Percentiles rank a stretch among this genome's conserved stretches.
phyloP scores from a whole-genome alignment of 2,329 filamentous ascomycete genomes.

The Chalaropsis ovoidea region DNA sequence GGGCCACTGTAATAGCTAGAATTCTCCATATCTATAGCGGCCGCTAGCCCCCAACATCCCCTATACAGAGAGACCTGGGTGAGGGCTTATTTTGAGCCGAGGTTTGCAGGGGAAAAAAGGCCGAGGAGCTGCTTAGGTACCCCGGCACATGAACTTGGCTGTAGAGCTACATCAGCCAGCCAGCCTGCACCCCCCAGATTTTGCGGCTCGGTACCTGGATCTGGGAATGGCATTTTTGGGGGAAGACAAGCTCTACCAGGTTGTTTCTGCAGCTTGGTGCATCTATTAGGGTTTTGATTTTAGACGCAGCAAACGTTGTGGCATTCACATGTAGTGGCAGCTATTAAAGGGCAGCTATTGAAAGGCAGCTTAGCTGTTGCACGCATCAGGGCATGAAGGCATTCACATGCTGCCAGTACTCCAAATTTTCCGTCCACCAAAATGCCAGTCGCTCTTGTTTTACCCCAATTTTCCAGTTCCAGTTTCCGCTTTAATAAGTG shows the following conservation, averaged over 20 bases:
- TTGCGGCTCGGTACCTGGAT: constrained; percentile 9
- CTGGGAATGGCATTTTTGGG: neutral
- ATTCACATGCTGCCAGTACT: neutral
- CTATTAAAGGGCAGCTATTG: too few relatives aligned
- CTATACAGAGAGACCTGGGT: too few relatives aligned
- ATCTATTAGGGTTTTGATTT: neutral
- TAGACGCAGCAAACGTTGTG: neutral
- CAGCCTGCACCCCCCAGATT: neutral
- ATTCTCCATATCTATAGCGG: neutral
- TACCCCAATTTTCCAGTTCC: neutral
- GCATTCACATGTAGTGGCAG: neutral
- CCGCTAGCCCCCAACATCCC: neutral
- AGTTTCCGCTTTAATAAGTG: neutral
- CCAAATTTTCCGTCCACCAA: neutral
- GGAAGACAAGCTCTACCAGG: neutral
- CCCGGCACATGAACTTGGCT: constrained; percentile 9
- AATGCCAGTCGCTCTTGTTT: neutral
- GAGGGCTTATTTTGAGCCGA: constrained; percentile 14
- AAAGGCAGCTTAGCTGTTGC: neutral
- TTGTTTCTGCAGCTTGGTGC: neutral
- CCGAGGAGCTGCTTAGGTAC: constrained; percentile 14
- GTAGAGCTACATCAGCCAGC: neutral
- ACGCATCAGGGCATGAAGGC: neutral
- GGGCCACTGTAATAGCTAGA: neutral
- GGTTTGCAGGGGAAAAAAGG: constrained; percentile 6